Evolutionary conservation across 176 grass and related monocot genomes (phyloP).

Genomic region (Carex pumila): DNA sequence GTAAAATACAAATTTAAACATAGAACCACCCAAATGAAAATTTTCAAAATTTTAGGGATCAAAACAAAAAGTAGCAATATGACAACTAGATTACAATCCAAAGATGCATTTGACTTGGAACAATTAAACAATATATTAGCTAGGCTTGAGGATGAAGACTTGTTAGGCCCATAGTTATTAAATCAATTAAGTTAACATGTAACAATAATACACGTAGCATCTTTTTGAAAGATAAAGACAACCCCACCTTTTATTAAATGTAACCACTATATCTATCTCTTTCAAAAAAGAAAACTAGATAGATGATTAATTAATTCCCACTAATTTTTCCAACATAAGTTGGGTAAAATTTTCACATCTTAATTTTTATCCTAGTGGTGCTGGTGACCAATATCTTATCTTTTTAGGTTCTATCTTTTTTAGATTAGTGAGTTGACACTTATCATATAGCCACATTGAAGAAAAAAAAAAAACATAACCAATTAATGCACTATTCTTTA

Average conservation of each 20-base stretch:
- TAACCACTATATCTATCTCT: neutral
- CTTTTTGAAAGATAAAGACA: neutral
- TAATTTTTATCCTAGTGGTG: neutral
- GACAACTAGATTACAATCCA: neutral
- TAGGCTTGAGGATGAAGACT: neutral
- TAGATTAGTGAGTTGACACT: neutral
- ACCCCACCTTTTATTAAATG: slow-evolving; percentile 4
- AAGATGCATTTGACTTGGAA: neutral
- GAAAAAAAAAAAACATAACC: neutral
- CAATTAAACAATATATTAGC: neutral
- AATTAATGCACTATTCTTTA: neutral
- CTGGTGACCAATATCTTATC: neutral
- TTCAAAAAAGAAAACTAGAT: neutral
- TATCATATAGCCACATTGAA: neutral
- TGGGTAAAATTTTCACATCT: neutral
- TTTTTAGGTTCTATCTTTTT: neutral
- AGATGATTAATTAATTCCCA: slow-evolving; percentile 3
- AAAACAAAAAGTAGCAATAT: neutral
- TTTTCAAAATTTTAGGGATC: neutral
- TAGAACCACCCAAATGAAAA: neutral
- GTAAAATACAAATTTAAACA: neutral
- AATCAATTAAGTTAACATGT: neutral
- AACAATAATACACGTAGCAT: neutral
- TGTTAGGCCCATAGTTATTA: neutral
- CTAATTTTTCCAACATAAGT: neutral